These are phyloP conservation scores for Crotalaria pallida DNA, from an alignment of 306 rosid species.

Conservation along the genomic window DNA sequence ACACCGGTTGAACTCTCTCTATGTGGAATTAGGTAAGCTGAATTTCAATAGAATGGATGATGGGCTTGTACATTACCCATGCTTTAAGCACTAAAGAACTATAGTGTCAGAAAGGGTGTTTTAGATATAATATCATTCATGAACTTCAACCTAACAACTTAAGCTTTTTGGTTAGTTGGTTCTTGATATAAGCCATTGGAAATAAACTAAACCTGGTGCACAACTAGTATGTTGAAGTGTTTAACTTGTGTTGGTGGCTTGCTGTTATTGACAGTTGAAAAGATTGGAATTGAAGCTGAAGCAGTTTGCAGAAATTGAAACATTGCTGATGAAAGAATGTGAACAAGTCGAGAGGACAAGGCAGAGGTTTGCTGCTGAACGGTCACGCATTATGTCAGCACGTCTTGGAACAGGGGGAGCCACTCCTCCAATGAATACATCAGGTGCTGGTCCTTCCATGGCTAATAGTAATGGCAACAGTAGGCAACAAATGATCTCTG, in stretches of 20 bases:
- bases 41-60: background rate
- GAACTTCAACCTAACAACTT: background rate
- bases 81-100: background rate
- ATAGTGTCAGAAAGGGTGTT: background rate
- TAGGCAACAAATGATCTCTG: constrained; percentile 73
- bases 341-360: constrained; percentile 90
- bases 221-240: constrained; percentile 5
- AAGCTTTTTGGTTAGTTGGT: background rate
- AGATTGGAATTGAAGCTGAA: constrained; percentile 95
- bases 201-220: constrained; percentile 11
- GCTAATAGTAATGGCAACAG: constrained; percentile 55
- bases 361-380: constrained; percentile 79
- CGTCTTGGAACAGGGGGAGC: constrained; percentile 68
- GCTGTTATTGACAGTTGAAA: constrained; percentile 63
- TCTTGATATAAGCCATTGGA: background rate
- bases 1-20: background rate
- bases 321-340: constrained; percentile 91
- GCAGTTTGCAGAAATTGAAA: constrained; percentile 98
- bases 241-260: constrained; percentile 25
- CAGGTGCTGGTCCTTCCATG: constrained; percentile 68
- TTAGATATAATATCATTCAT: background rate
- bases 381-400: constrained; percentile 61
- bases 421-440: constrained; percentile 39
- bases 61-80: background rate
- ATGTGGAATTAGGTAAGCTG: background rate